These are phyloP conservation scores for Rhodotorula sphaerocarpa DNA, from an alignment of 768 basidiomycete species.

Conservation along the genomic window DNA sequence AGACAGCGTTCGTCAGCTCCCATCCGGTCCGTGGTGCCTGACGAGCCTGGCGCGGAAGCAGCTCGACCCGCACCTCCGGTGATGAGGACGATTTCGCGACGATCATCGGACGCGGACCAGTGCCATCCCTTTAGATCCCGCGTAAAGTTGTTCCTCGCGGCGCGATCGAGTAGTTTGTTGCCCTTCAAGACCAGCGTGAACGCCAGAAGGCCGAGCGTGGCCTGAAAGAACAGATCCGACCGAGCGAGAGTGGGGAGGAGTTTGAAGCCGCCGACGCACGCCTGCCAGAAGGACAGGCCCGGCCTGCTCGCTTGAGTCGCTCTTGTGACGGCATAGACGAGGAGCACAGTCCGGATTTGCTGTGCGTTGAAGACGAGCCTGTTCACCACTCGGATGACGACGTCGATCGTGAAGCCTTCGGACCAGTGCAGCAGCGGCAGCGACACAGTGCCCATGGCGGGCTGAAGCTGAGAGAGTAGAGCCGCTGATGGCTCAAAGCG, in stretches of 20 bases:
- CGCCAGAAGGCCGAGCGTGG: constrained; percentile 1
- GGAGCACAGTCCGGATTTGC: not conserved
- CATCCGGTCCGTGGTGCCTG: not conserved
- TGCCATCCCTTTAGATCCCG: constrained; percentile 44
- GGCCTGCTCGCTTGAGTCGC: too few species aligned
- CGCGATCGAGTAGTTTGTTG: constrained; percentile 4
- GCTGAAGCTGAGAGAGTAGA: not conserved
- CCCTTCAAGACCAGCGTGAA: not conserved
- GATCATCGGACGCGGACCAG: constrained; percentile 51
- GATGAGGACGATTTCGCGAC: constrained; percentile 74
- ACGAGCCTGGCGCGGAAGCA: too few species aligned
- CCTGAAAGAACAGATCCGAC: not conserved
- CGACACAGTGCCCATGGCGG: constrained; percentile 10
- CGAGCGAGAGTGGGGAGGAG: not conserved
- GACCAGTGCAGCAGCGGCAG: constrained; percentile 9
- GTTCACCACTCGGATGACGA: not conserved
- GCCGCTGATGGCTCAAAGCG: too few species aligned
- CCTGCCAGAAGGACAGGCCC: not conserved
- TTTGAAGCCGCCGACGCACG: not conserved
- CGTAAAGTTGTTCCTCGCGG: constrained; percentile 13
- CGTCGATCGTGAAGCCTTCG: constrained; percentile 23
- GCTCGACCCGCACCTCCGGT: constrained; percentile 67
- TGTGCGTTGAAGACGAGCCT: constrained; percentile 2
- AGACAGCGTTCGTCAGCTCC: not conserved
- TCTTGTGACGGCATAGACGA: not conserved